Base-by-base conservation (phyloP, 257 asterid species). In the Petunia secreta region DNA sequence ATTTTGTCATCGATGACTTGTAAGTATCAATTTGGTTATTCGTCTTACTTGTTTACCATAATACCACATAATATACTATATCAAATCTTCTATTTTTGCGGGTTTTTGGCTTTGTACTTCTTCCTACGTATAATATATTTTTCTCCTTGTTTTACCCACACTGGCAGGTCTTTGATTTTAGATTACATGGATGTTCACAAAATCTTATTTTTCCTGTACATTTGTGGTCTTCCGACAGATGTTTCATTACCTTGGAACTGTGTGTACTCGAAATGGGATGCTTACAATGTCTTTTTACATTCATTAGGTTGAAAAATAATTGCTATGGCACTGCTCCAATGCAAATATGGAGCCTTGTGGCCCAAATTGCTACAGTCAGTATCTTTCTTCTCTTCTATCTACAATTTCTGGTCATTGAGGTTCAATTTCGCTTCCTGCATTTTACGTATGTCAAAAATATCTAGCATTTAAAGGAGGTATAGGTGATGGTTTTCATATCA, bases 111-210 rank as follows among this genome's bases (percentile, higher is more conserved):
- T 55, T 76, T 25, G 58, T 60, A 41, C 41, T 10, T 8, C 58
- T 25, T 25, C 15, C 43, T 46, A 25, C 16, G 44, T 46, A 2
- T 48, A 75, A 69, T 52, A 39, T 60, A 52, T 25, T 36, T 77
- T 60, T 46, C 25, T 77, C 46, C 77, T 73, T 15, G 79, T 82
- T 78, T 80, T 63, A 69, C 77, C 80, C 81, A 11, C 15, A 57
- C 77, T 83, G 80, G 83, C 89, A 96, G 99, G 98, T 96, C 81
- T 96, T 94, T 86, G 98, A 96, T 78, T 96, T 98, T 87, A 91
- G 90, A 90, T 84, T 96, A 55, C 99, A 96, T 85, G 99, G 99
- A 83, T 96, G 98, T 80, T 96, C 99, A 52, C 98, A 94, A 87
- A 98, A 96, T 74, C 93, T 96, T 78, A 87, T 86, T 78, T 87